phyloP scores from a whole-genome alignment of 345 rosid genomes.

The Citrus trifoliata region DNA sequence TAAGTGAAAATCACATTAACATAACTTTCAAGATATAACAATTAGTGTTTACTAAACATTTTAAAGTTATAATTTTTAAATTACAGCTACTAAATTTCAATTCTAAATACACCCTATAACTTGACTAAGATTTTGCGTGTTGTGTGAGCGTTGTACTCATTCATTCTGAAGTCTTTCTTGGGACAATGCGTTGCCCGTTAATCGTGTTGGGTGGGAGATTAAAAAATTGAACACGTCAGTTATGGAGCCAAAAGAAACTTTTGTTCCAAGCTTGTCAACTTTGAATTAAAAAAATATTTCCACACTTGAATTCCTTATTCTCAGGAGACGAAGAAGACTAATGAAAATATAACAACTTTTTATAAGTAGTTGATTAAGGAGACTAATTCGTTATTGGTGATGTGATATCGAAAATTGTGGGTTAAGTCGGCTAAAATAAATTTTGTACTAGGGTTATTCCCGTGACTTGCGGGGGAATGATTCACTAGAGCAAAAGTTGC shows the following conservation, averaged over 20 bases:
- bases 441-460: background rate
- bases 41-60: no score
- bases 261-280: background rate
- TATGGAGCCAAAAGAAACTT: background rate
- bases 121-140: background rate
- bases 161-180: background rate
- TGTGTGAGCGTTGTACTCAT: background rate
- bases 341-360: no score
- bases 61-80: no score
- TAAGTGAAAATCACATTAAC: no score
- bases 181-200: background rate
- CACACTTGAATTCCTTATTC: background rate
- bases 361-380: background rate
- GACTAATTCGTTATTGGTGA: background rate
- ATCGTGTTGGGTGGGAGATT: background rate
- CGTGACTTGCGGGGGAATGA: slow-evolving; percentile 12
- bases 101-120: no score
- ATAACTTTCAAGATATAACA: no score
- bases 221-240: background rate
- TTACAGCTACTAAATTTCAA: no score
- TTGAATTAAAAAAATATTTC: background rate
- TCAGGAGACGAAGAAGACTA: background rate
- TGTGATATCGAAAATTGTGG: background rate
- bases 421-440: background rate
- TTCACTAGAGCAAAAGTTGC: background rate